Conservation (phyloP, 2,329 filamentous ascomycete genomes). For the Grosmannia serpens region DNA sequence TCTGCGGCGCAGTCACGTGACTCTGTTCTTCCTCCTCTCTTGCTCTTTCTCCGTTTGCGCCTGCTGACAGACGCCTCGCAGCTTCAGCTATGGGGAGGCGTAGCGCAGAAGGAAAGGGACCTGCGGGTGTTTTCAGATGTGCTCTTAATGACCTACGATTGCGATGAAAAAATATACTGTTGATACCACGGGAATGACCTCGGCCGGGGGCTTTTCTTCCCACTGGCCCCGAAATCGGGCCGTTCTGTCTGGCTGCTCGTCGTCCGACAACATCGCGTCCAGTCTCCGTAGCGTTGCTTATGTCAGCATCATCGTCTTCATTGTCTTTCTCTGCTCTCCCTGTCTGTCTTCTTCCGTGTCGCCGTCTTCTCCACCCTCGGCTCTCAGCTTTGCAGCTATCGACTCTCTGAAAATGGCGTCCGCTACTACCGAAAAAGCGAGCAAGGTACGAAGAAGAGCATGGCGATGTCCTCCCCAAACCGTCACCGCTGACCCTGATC, state of each 20-base stretch:
- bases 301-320: background rate
- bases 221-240: background rate
- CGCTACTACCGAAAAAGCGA: background rate
- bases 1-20: background rate
- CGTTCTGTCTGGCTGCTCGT: background rate
- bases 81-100: constrained; percentile 8
- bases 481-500: background rate
- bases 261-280: background rate
- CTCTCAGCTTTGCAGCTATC: background rate
- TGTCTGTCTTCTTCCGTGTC: background rate
- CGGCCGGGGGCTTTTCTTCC: background rate
- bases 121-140: background rate
- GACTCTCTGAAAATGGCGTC: background rate
- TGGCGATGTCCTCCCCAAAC: background rate
- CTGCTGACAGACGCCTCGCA: background rate
- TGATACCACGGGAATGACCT: background rate
- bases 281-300: background rate
- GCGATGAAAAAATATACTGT: background rate
- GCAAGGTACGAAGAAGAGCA: constrained; percentile 2
- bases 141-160: background rate
- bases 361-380: background rate
- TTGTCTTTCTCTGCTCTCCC: background rate
- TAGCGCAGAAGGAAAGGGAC: background rate
- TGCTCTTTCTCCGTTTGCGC: background rate
- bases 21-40: background rate